Conservation (phyloP, 176 grass and related monocot genomes). For the Dactylis glomerata region DNA sequence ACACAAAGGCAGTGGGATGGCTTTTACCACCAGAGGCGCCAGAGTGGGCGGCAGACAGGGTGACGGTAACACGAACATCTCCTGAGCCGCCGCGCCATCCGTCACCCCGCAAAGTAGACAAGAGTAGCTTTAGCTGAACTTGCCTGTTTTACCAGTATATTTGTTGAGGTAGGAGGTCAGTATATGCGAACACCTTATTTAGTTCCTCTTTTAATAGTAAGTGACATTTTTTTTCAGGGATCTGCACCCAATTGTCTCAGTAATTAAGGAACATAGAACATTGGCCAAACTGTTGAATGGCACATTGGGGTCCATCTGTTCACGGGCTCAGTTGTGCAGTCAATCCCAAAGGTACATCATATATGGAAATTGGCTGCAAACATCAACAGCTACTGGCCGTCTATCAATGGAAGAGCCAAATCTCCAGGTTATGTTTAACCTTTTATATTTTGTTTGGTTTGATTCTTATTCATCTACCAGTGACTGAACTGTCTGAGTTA, state of each 20-base stretch:
- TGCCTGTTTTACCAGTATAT: constrained; percentile 9
- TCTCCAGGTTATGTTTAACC: constrained; percentile 77
- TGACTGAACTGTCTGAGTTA: constrained; percentile 23
- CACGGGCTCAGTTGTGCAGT: constrained; percentile 61
- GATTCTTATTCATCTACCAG: constrained; percentile 16
- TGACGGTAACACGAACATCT: no score
- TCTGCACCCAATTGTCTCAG: constrained; percentile 69
- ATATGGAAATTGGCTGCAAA: constrained; percentile 96
- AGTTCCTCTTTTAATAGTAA: background rate
- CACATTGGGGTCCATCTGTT: constrained; percentile 82
- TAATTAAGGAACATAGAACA: constrained; percentile 94
- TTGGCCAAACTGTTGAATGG: constrained; percentile 84
- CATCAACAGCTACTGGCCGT: constrained; percentile 88
- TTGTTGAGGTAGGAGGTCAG: background rate
- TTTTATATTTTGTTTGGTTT: constrained; percentile 10
- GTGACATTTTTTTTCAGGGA: constrained; percentile 46
- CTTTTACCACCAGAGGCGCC: no score
- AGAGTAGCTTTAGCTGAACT: background rate
- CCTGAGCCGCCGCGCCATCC: no score
- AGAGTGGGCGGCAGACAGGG: no score
- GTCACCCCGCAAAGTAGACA: background rate
- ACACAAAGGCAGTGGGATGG: no score
- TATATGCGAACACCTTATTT: background rate
- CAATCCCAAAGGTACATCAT: constrained; percentile 88
- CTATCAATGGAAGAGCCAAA: constrained; percentile 98